Conservation (phyloP, 2,329 filamentous ascomycete species). For the Epichloe coenophiala region DNA sequence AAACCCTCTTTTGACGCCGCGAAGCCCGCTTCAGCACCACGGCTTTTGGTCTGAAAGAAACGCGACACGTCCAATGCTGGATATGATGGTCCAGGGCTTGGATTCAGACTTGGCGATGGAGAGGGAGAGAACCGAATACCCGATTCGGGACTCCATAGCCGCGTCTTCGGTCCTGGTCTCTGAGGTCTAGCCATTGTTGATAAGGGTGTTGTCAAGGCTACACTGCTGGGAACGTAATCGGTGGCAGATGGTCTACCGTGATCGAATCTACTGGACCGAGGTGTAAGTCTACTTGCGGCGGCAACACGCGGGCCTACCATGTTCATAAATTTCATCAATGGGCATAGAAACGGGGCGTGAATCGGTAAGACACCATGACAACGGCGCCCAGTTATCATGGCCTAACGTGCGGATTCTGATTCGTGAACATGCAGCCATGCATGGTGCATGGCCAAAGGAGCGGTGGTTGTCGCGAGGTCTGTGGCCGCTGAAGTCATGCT, state of each 20-base stretch:
- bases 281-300: slow-evolving; percentile 12
- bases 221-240: not conserved
- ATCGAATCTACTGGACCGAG: not conserved
- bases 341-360: not conserved
- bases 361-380: slow-evolving; percentile 5
- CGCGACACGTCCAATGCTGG: slow-evolving; percentile 14
- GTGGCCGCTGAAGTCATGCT: not conserved
- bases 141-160: slow-evolving; percentile 17
- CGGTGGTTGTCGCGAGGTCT: not conserved
- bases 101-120: slow-evolving; percentile 7
- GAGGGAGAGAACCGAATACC: slow-evolving; percentile 17
- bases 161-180: slow-evolving; percentile 5
- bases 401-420: slow-evolving; percentile 1
- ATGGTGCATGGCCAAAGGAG: slow-evolving; percentile 1
- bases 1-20: not conserved
- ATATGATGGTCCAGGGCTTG: slow-evolving; percentile 10
- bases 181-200: slow-evolving; percentile 5
- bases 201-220: not conserved
- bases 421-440: slow-evolving; percentile 4
- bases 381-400: slow-evolving; percentile 9
- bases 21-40: not conserved
- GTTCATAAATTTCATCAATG: slow-evolving; percentile 10
- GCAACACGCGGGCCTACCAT: slow-evolving; percentile 10
- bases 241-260: not conserved
- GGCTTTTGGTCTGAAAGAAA: slow-evolving; percentile 11